Base-by-base conservation (phyloP, 495 filamentous ascomycete genomes). In the Penicillium egyptiacum region DNA sequence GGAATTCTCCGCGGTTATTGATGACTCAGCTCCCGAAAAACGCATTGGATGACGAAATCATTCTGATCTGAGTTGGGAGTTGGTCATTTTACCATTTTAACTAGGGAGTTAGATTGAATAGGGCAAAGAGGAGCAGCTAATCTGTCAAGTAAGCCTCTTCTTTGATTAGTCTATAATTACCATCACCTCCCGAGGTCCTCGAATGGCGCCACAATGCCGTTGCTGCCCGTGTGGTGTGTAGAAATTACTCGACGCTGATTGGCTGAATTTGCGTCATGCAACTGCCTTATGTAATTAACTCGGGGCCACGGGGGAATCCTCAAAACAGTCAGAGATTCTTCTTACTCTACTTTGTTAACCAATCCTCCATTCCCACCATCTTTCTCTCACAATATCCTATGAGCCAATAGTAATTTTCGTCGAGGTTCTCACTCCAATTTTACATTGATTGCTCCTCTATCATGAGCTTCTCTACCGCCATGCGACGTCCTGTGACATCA, bases 401-500 rank as follows among this genome's bases (percentile, higher is more conserved):
- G 59, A 31, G 39, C 59, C 28, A 35, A 50, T 60, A 70, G 39
- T 17, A 30, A 19, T 46, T 41, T 49, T 45, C 9, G 22, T 56
- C 46, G 30, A 45, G 50, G 9, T 19, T 48, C 23, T 48, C 23
- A 39, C 39, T 58, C 55, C 30, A 14, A 52, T 48, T 50, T 58
- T 49, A 48, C 12, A 60, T 56, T 40, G n/a, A 67, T 60, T 57
- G 56, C 56, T 35, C 40, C 67, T 59, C 64, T 58, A 72, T 48
- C 43, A 77, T 74, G 69, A 75, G 68, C 59, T 63, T 73, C 59
- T 70, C 59, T 67, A 67, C 62, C 58, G 61, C 66, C 58, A 61
- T 70, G 60, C 66, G 69, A 33, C 68, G 60, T 22, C 62, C 75
- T 44, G 75, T 83, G 75, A 80, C 79, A 75, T 79, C 81, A 75